Base-by-base conservation (phyloP, 345 rosid species). In the Eutrema yunnanense region DNA sequence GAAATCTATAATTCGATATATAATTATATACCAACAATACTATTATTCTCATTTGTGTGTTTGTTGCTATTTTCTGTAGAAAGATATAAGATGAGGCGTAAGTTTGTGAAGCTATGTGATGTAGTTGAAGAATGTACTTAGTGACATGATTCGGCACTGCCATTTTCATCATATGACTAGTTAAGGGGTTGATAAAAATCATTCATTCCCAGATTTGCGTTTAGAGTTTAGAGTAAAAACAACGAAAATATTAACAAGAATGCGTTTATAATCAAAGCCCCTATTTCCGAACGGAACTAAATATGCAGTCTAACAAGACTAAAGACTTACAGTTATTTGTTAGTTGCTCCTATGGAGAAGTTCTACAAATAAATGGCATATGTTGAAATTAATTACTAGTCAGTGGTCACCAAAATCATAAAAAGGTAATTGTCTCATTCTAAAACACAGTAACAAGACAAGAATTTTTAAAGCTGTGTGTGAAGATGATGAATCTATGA, bases 381-480 rank as follows among this genome's bases (percentile, higher is more conserved):
- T 62, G 16, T 7, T 22, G 47, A 9, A 42, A 2, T 3, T 9
- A 64, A 22, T 34, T 34, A 19, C 22, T 11, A 65, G 36, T 65
- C 26, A 22, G 26, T 22, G 26, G 26, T 22, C 58, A 65, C 36
- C 47, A 36, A 41, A n/a, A n/a, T n/a, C n/a, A n/a, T n/a, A n/a
- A n/a, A n/a, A 69, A 44, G 65, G 33, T 69, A 14, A 41, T n/a
- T 69, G 65, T 57, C 55, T 69, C 65, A 69, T 41, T 46, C 10
- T 69, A 69, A 55, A 56, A 34, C 44, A 34, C 55, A 19, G 43
- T 42, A 46, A 56, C 63, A 69, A 57, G 65, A 69, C 55, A 69
- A 46, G 55, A 69, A 65, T 61, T 26, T 49, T 9, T 4, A 65
- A 65, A 65, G 57, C 56, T 48, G 57, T 16, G 43, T 48, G 57